Evolutionary conservation across 1,139 yeast species (phyloP).

Genomic region (Suhomyces bolitotheri): DNA sequence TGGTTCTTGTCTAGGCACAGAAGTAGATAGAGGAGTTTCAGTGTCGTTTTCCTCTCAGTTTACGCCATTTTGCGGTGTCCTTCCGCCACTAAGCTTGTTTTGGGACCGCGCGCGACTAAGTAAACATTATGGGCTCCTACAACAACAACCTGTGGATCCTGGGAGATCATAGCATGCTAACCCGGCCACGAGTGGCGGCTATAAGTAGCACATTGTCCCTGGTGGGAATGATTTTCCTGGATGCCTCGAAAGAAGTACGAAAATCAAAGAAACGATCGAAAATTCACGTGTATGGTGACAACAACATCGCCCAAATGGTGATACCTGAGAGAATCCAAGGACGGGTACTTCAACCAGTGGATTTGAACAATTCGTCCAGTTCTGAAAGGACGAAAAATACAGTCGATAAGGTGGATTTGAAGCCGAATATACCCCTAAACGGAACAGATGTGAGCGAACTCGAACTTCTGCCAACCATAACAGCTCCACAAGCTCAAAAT

Average conservation of each 20-base stretch:
- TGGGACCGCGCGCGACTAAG: no score
- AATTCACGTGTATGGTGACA: conserved; percentile 11
- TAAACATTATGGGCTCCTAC: conserved; percentile 4
- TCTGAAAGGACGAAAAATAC: not conserved
- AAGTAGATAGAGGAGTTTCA: no score
- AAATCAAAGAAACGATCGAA: conserved; percentile 11
- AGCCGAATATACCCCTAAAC: no score
- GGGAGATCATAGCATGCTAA: conserved; percentile 5
- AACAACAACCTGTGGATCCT: conserved; percentile 5
- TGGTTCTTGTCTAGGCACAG: no score
- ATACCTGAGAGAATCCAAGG: conserved; percentile 1
- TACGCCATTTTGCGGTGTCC: no score
- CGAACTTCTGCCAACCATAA: not conserved
- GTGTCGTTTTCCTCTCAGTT: no score
- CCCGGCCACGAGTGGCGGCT: conserved; percentile 3
- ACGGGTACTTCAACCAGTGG: conserved; percentile 1
- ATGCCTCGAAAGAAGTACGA: conserved; percentile 1
- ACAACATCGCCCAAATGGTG: not conserved
- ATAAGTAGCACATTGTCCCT: not conserved
- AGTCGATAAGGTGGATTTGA: no score
- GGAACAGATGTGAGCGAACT: not conserved
- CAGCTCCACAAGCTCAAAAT: not conserved
- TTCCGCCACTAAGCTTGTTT: no score
- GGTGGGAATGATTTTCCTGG: conserved; percentile 6
- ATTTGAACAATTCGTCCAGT: not conserved